A percentile compares a stretch with the other conserved stretches of the same genome.
These are phyloP conservation scores for Trichoderma virens DNA, from an alignment of 495 filamentous ascomycete species.

Conservation along the genomic window DNA sequence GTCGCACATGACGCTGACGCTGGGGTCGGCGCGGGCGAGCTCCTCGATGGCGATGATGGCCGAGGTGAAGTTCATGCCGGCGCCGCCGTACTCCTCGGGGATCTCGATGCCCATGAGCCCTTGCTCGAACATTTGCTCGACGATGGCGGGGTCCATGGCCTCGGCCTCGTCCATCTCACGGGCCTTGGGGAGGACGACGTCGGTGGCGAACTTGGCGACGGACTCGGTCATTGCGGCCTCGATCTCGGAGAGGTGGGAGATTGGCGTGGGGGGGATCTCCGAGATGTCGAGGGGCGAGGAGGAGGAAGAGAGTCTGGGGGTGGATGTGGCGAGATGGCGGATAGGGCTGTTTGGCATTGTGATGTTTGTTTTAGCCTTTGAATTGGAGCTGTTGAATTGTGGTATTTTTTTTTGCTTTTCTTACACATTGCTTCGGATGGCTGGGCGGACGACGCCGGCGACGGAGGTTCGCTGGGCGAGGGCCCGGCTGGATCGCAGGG, in stretches of 20 bases:
- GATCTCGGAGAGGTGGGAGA: conserved; percentile 85
- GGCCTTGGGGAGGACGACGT: conserved; percentile 82
- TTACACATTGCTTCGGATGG: neutral
- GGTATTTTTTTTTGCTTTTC: neutral
- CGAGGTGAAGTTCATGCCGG: conserved; percentile 97
- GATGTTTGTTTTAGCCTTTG: neutral
- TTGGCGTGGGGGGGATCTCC: conserved; percentile 78
- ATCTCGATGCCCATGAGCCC: conserved; percentile 97
- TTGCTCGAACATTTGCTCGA: conserved; percentile 94
- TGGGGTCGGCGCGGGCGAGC: conserved; percentile 87
- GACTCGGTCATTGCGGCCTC: conserved; percentile 82
- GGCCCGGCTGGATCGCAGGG: conserved; percentile 44
- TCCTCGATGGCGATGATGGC: conserved; percentile 97
- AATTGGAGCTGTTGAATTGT: neutral
- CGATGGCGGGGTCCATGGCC: conserved; percentile 77
- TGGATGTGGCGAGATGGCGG: conserved; percentile 65
- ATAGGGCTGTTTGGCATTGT: conserved; percentile 34
- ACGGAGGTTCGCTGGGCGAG: conserved; percentile 36
- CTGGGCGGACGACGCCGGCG: conserved; percentile 23
- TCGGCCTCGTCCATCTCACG: conserved; percentile 98
- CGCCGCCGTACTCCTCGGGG: conserved; percentile 91
- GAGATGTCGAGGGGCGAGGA: conserved; percentile 45
- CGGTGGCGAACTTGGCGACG: conserved; percentile 83
- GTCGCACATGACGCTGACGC: conserved; percentile 86
- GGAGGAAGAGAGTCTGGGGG: conserved; percentile 44